Evolutionary conservation across 257 asterid genomes (phyloP), one percentile per base, ranked within the genome.

Genomic region (Rehmannia glutinosa): DNA sequence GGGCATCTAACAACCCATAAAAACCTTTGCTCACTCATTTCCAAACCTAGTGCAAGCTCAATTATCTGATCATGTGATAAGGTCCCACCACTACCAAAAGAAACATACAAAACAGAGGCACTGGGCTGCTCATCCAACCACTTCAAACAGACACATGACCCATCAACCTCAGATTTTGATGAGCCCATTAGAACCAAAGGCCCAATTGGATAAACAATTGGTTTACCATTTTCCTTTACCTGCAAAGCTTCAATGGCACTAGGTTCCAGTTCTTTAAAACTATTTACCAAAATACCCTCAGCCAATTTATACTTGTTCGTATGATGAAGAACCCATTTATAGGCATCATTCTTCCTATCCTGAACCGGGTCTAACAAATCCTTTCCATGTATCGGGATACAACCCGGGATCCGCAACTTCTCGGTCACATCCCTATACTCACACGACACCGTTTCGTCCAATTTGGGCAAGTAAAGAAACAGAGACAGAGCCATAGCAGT

Each of bases 11-110:
- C 8, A 4, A 82, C 87, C 94, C 91, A 86, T 11, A 88, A 5
- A 20, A 88, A 84, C 28, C 86, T 70, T 0, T 82, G 82, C 16
- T 70, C 89, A 38, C 96, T 88, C 77, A 70, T 46, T 45, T 84
- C 96, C 33, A 88, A 28, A 9, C 94, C 91, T 0, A 50, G 28
- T 2, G 96, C 91, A 2, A 86, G 72, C 38, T 87, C 92, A 47
- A 60, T 66, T 1, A 83, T 38, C 38, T 91, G 95, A 1, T 71
- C 71, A 17, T 74, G 85, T 2, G 87, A 46, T 11, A 86, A 75
- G 23, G 93, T 71, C 70, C 97, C 97, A 36, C 90, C 96, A 10
- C 96, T 88, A 1, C 97, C 97, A 4, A 82, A 88, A 0, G 95
- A 91, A 3, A 91, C 67, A 47, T 57, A 91, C 59, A 91, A 15